Base-by-base conservation (phyloP, 192 early-diverging fungal genomes). In the Coemansia asiatica region DNA sequence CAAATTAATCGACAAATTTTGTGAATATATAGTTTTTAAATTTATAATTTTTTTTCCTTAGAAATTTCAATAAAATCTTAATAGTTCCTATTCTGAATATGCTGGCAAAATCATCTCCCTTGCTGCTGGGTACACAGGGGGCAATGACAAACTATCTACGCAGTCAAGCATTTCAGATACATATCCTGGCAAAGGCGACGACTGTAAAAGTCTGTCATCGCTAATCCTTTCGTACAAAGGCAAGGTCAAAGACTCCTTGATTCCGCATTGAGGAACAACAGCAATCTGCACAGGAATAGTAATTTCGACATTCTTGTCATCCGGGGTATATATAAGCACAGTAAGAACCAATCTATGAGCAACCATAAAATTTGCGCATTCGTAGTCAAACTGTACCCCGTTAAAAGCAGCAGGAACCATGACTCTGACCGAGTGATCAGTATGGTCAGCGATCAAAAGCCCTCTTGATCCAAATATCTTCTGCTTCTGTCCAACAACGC, bases 201-300 rank as follows among this genome's bases (percentile, higher is more conserved):
- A 27, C 38, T 68, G 66, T 6, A 72, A 48, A 15, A 72, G 64
- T 38, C 29, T 16, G 44, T 72, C 70, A 13, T 31, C n/a, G 13
- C 26, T 25, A 1, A 64, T 27, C 2, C 38, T 56, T 54, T 72
- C 58, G 29, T 72, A 72, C n/a, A 61, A 22, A 1, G 70, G 70
- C 53, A 72, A 38, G 13, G 31, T 63, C 4, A 35, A 18, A 6
- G 19, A 56, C 2, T 50, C 56, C 12, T 57, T 50, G n/a, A 64
- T 50, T 26, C 38, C 57, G 29, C 35, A 36, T 35, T 50, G 59
- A 18, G 70, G 70, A 33, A 72, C 40, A 12, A 72, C 64, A 28
- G 59, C 61, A 5, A 72, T 19, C n/a, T 61, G 70, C 13, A 51
- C 50, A 9, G 70, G 64, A 46, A 72, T 51, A 28, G 59, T 46